Evolutionary conservation across 2,329 filamentous ascomycete species (phyloP).

Genomic region (Trichophyton benhamiae): DNA sequence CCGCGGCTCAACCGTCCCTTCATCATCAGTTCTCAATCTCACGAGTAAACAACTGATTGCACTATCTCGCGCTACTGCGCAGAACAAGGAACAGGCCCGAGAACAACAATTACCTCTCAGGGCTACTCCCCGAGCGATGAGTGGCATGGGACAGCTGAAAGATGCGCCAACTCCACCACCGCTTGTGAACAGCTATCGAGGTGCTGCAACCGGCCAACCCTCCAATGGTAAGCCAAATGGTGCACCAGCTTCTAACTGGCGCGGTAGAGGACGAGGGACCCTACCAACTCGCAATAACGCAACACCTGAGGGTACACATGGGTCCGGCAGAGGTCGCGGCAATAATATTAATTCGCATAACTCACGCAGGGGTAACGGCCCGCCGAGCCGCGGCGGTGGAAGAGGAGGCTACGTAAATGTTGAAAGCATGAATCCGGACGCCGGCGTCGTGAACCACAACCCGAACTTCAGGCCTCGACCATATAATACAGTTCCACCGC

Average conservation of each 20-base stretch:
- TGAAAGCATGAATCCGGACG: conserved; percentile 37
- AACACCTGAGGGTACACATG: conserved; percentile 3
- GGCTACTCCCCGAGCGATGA: conserved; percentile 43
- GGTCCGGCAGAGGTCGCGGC: background rate
- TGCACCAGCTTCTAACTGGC: conserved; percentile 28
- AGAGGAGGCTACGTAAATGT: conserved; percentile 21
- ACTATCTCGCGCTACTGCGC: conserved; percentile 30
- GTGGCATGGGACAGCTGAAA: conserved; percentile 49
- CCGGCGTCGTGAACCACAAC: conserved; percentile 41
- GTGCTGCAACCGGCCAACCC: conserved; percentile 40
- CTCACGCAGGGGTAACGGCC: background rate
- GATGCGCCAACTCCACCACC: conserved; percentile 41
- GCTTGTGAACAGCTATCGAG: conserved; percentile 47
- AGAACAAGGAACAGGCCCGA: conserved; percentile 16
- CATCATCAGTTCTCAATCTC: conserved; percentile 79
- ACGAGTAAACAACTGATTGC: conserved; percentile 69
- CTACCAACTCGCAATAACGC: conserved; percentile 17
- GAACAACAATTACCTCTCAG: conserved; percentile 46
- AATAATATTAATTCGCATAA: background rate
- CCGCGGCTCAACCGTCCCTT: conserved; percentile 80
- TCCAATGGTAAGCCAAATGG: conserved; percentile 27
- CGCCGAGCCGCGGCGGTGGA: conserved; percentile 7
- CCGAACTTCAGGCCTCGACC: conserved; percentile 40
- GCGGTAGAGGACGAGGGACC: conserved; percentile 24
- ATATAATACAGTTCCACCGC: conserved; percentile 37